Percentiles rank a stretch among this genome's conserved stretches.
These are phyloP conservation scores for Zygosaccharomyces bisporus DNA, from an alignment of 805 yeast genomes.

Conservation along the genomic window DNA sequence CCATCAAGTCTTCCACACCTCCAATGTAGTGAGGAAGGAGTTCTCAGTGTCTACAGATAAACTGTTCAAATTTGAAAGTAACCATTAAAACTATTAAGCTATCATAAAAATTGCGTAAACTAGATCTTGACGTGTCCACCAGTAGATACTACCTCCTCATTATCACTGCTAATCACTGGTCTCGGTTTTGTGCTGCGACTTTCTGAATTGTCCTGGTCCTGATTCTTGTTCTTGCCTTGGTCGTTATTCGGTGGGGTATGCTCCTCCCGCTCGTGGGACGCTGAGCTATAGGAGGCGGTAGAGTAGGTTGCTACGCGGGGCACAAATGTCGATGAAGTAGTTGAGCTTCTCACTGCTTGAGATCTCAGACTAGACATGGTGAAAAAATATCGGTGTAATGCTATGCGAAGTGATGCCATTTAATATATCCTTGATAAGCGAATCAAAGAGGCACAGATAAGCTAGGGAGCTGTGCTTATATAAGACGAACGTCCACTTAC, in stretches of 20 bases:
- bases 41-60: too few relatives aligned
- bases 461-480: too few relatives aligned
- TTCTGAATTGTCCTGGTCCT: background rate
- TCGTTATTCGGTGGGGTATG: background rate
- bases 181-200: conserved; percentile 15
- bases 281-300: background rate
- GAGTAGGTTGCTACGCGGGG: conserved; percentile 4
- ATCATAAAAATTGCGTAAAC: background rate
- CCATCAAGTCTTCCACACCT: too few relatives aligned
- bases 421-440: background rate
- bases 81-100: background rate
- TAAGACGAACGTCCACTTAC: too few relatives aligned
- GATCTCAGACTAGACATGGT: background rate
- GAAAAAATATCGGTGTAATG: background rate
- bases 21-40: too few relatives aligned
- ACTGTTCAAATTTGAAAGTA: too few relatives aligned
- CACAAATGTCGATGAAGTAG: conserved; percentile 1
- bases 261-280: background rate
- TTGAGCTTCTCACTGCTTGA: background rate
- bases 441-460: background rate
- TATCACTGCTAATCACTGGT: conserved; percentile 28
- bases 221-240: background rate
- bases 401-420: background rate
- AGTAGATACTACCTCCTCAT: conserved; percentile 30
- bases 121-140: conserved; percentile 28